phyloP scores from a whole-genome alignment of 1,284 basidiomycete species.

The Boletus hoseneyae region DNA sequence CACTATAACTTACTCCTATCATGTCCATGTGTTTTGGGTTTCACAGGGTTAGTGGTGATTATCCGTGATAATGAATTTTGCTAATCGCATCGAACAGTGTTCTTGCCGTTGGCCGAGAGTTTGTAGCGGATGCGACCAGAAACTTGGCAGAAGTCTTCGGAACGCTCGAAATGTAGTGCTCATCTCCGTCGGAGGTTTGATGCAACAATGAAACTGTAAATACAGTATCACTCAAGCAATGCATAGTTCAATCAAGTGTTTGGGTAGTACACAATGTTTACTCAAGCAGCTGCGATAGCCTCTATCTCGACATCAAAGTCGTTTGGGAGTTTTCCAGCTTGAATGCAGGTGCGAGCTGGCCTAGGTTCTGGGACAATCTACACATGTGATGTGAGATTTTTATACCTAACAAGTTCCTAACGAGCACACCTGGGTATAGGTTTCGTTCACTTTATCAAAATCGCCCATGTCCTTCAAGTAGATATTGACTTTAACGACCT shows the following conservation, averaged over 20 bases:
- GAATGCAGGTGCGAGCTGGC: conserved; percentile 77
- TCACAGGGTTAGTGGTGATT: conserved; percentile 24
- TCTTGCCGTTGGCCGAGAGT: conserved; percentile 36
- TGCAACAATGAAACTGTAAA: neutral
- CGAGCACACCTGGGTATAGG: conserved; percentile 47
- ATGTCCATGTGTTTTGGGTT: neutral
- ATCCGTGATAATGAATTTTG: neutral
- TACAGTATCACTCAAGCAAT: neutral
- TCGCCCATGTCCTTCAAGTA: conserved; percentile 58
- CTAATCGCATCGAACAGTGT: conserved; percentile 28
- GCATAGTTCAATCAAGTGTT: neutral
- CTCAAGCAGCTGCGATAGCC: conserved; percentile 52
- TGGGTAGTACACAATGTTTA: neutral
- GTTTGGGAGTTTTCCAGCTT: conserved; percentile 71
- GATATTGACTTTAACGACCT: conserved; percentile 51
- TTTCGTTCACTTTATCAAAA: conserved; percentile 53
- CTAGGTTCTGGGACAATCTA: conserved; percentile 58
- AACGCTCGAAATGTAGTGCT: conserved; percentile 5
- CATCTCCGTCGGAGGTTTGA: neutral
- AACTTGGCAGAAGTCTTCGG: conserved; percentile 38
- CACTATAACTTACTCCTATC: conserved; percentile 17
- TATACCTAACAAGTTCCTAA: neutral
- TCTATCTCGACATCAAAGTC: conserved; percentile 82
- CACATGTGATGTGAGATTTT: neutral
- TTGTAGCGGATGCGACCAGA: conserved; percentile 40